These are phyloP conservation scores for Geotrichum klebahnii DNA, from an alignment of 1,139 yeast species.

Conservation along the genomic window DNA sequence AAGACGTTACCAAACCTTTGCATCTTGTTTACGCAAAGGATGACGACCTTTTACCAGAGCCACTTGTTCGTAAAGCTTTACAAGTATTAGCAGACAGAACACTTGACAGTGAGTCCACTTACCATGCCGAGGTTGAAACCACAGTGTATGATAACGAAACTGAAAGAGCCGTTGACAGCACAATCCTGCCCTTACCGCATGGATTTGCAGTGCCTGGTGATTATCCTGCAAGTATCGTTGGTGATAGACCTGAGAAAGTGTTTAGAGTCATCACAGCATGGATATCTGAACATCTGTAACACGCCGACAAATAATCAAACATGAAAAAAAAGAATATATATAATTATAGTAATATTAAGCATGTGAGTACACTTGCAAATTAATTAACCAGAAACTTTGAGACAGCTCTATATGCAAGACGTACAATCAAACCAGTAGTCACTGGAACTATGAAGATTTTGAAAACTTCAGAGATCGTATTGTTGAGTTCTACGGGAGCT, in stretches of 20 bases:
- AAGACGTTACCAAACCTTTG: constrained; percentile 34
- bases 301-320: too few species aligned
- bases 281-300: constrained; percentile 28
- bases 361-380: too few species aligned
- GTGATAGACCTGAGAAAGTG: constrained; percentile 37
- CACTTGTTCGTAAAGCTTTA: constrained; percentile 27
- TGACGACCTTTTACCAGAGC: constrained; percentile 34
- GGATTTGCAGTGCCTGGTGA: constrained; percentile 45
- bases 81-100: constrained; percentile 25
- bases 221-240: constrained; percentile 34
- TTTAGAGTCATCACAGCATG: constrained; percentile 29
- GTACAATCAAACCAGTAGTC: constrained; percentile 11
- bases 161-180: constrained; percentile 10
- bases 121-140: constrained; percentile 30
- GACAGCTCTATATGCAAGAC: constrained; percentile 14
- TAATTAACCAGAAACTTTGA: not conserved
- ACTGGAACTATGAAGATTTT: constrained; percentile 17
- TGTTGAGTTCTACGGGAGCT: constrained; percentile 14
- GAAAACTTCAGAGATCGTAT: constrained; percentile 13
- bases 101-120: constrained; percentile 10
- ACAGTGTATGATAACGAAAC: constrained; percentile 25
- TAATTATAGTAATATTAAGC: too few species aligned
- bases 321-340: too few species aligned
- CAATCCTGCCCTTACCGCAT: constrained; percentile 38
- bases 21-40: constrained; percentile 37